Base-by-base conservation (phyloP, 139 green algal genomes). In the Chlamydomonas incerta region DNA sequence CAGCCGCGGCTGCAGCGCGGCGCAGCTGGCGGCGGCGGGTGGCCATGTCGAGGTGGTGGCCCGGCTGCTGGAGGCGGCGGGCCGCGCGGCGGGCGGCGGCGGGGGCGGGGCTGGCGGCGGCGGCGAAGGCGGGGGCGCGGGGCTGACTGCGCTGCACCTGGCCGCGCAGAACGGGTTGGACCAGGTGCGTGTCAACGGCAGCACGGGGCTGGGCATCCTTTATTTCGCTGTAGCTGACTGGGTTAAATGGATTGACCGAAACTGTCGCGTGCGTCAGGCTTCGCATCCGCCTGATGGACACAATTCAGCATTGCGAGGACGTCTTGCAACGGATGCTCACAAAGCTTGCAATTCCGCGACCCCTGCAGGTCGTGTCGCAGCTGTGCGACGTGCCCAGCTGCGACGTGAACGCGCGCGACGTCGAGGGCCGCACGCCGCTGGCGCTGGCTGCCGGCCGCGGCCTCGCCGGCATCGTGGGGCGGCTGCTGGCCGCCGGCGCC, bases 11-110 rank as follows among this genome's bases (percentile, higher is more conserved):
- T 46, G 41, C 50, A 80, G 55, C 21, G 69, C 81, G 13, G 81
- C 69, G 28, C 50, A 80, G 57, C 81, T 87, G 69, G 81, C 81
- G 8, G 81, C 81, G 8, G 81, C 81, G 3, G 81, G 81, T 6
- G 71, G 81, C 0, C 81, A 87, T 17, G 71, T 81, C 20, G 55
- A 73, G 55, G 57, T 87, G 18, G 81, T 87, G 2, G 58, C 81
- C 20, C 29, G 72, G 37, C 81, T 87, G 57, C 71, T 87, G 60
- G 81, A 87, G 72, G 81, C 81, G 2, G 70, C 68, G 5, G 35
- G 35, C 20, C 17, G 13, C 13, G 35, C 35, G 31, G 50, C 52
- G 21, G 68, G 13, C 21, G 47, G 29, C 72, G 52, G 28, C n/a
- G 41, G 26, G 14, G 18, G 69, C 34, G 52, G 50, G n/a, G 28